Evolutionary conservation across 371 early-diverging fungal genomes (phyloP).

Genomic region (Mortierella sp.): DNA sequence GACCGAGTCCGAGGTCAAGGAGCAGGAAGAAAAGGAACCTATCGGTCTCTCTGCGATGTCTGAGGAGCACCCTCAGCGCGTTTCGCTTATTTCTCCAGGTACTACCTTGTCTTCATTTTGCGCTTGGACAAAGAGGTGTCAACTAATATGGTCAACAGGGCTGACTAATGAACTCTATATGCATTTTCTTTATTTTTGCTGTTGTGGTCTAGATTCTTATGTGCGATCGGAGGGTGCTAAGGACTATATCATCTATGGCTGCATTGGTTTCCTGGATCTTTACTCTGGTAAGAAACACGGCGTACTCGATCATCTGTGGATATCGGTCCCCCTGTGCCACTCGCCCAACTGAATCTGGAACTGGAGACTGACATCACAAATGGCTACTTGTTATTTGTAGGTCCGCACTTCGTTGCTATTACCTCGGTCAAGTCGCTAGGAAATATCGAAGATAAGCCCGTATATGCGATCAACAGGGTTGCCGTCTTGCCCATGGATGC

Average conservation of each 20-base stretch:
- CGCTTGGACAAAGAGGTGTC: neutral
- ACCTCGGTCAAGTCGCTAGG: slow-evolving; percentile 63
- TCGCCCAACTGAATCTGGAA: neutral
- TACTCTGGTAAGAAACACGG: slow-evolving; percentile 32
- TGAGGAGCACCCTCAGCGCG: slow-evolving; percentile 11
- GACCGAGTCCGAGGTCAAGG: neutral
- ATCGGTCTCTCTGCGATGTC: neutral
- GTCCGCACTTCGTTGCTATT: slow-evolving; percentile 59
- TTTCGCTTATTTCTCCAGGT: slow-evolving; percentile 28
- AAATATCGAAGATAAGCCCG: slow-evolving; percentile 60
- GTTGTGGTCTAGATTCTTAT: slow-evolving; percentile 25
- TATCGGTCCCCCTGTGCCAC: neutral
- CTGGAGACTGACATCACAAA: neutral
- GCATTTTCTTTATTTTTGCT: neutral
- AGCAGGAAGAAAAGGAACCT: neutral
- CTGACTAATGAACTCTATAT: neutral
- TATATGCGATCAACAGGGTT: slow-evolving; percentile 63
- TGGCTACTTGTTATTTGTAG: slow-evolving; percentile 8
- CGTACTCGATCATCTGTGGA: neutral
- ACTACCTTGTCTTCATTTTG: neutral
- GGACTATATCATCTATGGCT: slow-evolving; percentile 51
- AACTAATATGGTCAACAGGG: neutral
- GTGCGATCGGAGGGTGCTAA: slow-evolving; percentile 23
- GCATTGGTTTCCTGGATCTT: slow-evolving; percentile 46
- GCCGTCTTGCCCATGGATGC: slow-evolving; percentile 61